Evolutionary conservation across 2,329 filamentous ascomycete genomes (phyloP).

Genomic region (Fusarium fracticaudum): DNA sequence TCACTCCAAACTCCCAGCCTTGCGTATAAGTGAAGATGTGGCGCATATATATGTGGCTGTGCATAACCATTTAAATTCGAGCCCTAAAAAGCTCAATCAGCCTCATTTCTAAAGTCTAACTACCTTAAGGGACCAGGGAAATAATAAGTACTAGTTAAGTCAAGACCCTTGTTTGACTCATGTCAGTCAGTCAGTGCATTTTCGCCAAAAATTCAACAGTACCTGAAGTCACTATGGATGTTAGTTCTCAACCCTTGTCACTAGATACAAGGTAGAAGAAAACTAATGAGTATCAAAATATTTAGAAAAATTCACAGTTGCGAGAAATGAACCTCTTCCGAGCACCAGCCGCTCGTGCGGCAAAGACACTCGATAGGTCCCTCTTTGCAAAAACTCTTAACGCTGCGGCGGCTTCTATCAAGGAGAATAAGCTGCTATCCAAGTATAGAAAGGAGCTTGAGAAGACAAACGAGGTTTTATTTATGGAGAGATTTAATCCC

Average conservation of each 20-base stretch:
- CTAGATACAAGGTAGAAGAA: background rate
- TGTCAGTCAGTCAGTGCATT: conserved; percentile 36
- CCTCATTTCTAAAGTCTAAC: conserved; percentile 31
- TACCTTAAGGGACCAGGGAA: background rate
- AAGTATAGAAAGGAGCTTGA: conserved; percentile 74
- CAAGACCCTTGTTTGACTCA: conserved; percentile 36
- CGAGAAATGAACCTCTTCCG: conserved; percentile 71
- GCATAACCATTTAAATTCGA: conserved; percentile 11
- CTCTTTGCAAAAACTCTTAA: conserved; percentile 83
- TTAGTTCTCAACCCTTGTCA: conserved; percentile 38
- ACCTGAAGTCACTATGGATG: conserved; percentile 46
- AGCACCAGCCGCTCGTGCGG: conserved; percentile 80
- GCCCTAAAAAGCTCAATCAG: conserved; percentile 44
- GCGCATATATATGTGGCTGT: conserved; percentile 36
- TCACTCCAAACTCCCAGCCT: conserved; percentile 30
- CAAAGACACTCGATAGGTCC: conserved; percentile 81
- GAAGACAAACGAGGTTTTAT: conserved; percentile 72
- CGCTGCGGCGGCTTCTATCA: conserved; percentile 80
- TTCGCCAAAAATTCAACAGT: conserved; percentile 34
- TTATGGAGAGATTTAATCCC: conserved; percentile 69
- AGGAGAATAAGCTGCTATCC: conserved; percentile 78
- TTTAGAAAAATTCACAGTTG: conserved; percentile 42
- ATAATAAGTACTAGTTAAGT: background rate
- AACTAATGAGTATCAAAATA: conserved; percentile 6
- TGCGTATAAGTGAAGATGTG: conserved; percentile 30